A percentile compares a stretch with the other conserved stretches of the same genome.
These are phyloP conservation scores for Hypoxylon sp. DNA, from an alignment of 2,329 filamentous ascomycete genomes.

Conservation along the genomic window DNA sequence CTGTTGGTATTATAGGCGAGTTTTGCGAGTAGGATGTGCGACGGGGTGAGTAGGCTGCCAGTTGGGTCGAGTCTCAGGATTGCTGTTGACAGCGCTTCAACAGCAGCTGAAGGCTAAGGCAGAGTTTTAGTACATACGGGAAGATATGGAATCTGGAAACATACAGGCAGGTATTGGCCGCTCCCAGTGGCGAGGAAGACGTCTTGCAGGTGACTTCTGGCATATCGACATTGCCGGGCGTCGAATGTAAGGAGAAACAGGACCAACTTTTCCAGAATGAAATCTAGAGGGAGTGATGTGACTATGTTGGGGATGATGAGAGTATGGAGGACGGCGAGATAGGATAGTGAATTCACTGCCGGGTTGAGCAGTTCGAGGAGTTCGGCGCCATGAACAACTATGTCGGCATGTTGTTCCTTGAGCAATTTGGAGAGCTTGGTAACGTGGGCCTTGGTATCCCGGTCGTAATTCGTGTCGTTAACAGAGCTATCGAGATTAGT, in stretches of 20 bases:
- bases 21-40: constrained; percentile 71
- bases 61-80: constrained; percentile 77
- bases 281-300: constrained; percentile 43
- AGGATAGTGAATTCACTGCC: constrained; percentile 66
- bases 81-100: constrained; percentile 65
- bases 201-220: constrained; percentile 60
- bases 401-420: constrained; percentile 52
- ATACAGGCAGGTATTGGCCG: constrained; percentile 57
- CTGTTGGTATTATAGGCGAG: constrained; percentile 71
- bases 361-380: constrained; percentile 66
- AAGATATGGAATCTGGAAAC: constrained; percentile 12
- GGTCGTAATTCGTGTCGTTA: constrained; percentile 60
- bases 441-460: constrained; percentile 58
- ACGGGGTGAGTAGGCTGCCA: constrained; percentile 75
- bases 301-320: constrained; percentile 56
- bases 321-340: constrained; percentile 64
- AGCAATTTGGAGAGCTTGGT: constrained; percentile 58
- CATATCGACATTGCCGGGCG: constrained; percentile 67
- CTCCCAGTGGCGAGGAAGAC: constrained; percentile 61
- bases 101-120: constrained; percentile 62
- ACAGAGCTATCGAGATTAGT: constrained; percentile 41
- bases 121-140: constrained; percentile 11
- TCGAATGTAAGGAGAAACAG: constrained; percentile 66
- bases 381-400: constrained; percentile 56
- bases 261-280: constrained; percentile 61